Percentiles rank a stretch among this genome's conserved stretches.
Conservation (phyloP, 176 grass and related monocot species). For the Aegilops sharonensis region DNA sequence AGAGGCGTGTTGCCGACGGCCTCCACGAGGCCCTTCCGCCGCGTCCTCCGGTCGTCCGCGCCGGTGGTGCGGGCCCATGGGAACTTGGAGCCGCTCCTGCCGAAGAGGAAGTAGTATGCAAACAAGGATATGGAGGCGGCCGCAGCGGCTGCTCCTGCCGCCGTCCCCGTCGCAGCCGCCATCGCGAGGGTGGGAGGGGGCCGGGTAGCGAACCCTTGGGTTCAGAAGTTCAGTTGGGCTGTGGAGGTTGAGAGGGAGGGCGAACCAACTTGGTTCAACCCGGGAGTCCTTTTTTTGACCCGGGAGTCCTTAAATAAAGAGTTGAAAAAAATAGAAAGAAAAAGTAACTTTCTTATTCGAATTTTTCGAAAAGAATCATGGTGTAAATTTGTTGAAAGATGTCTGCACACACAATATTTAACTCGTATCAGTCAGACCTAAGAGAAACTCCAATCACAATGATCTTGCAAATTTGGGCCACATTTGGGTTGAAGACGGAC, state of each 20-base stretch:
- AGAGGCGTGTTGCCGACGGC: conserved; percentile 84
- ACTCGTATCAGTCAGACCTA: too few species aligned
- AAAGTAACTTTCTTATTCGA: too few species aligned
- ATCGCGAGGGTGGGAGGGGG: conserved; percentile 27
- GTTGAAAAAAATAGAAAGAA: too few species aligned
- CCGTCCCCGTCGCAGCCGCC: conserved; percentile 43
- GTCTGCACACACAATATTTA: too few species aligned
- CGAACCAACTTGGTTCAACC: neutral
- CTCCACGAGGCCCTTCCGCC: conserved; percentile 61
- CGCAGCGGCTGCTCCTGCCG: conserved; percentile 40
- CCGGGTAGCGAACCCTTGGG: neutral
- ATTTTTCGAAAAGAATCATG: too few species aligned
- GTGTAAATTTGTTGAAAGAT: too few species aligned
- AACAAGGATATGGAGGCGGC: conserved; percentile 62
- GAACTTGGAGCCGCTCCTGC: neutral
- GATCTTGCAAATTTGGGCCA: too few species aligned
- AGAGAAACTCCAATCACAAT: too few species aligned
- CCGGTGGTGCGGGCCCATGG: conserved; percentile 5
- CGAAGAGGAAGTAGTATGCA: conserved; percentile 47
- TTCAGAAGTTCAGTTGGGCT: neutral
- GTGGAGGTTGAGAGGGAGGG: neutral
- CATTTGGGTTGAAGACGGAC: too few species aligned
- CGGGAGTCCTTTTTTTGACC: too few species aligned
- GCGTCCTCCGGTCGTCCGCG: conserved; percentile 19
- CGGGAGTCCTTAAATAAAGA: neutral